Base-by-base conservation (phyloP, 2,329 filamentous ascomycete species). In the Trichoderma sp. region DNA sequence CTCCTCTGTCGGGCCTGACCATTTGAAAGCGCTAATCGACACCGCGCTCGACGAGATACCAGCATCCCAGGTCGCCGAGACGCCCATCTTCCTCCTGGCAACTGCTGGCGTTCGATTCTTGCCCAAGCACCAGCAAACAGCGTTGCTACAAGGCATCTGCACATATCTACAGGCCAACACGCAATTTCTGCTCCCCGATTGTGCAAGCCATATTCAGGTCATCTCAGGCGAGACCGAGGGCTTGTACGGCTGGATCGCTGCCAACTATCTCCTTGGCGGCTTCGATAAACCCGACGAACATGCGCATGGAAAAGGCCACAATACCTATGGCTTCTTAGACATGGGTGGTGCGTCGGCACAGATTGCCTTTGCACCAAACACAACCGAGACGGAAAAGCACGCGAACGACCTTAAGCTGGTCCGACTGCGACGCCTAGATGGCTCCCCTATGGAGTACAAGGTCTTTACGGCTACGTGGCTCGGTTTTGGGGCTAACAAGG, bases 291-390 rank as follows among this genome's bases (percentile, higher is more conserved):
- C 94, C 0, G 86, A 92, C 68, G 85, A 91, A 16, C 94, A 98
- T 80, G 87, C 91, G 71, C 95, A 98, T 83, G 95, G 95, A 71
- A 95, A 97, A 78, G 91, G 90, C 31, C 97, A 98, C 82, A 94
- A 95, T 81, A 99, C 97, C 0, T 99, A 98, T 83, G 97, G 97
- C 0, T 99, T 99, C 81, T 87, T 99, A 76, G 97, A 99, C 82
- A 99, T 99, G 97, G 97, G 97, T 67, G 97, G 97, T 69, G 97
- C 97, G 31, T 98, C 96, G 0, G 96, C 97, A 18, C 97, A 99
- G 85, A 98, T 99, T 81, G 97, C 97, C 0, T 99, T 99, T 83
- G 96, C 95, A 2, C 97, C 97, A 1, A 99, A 99, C 84, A 86
- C 90, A 4, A 98, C 97, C 1, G 97, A 99, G 83, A 92, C 95